Evolutionary conservation across 257 asterid genomes (phyloP).

Genomic region (Scutellaria minor): DNA sequence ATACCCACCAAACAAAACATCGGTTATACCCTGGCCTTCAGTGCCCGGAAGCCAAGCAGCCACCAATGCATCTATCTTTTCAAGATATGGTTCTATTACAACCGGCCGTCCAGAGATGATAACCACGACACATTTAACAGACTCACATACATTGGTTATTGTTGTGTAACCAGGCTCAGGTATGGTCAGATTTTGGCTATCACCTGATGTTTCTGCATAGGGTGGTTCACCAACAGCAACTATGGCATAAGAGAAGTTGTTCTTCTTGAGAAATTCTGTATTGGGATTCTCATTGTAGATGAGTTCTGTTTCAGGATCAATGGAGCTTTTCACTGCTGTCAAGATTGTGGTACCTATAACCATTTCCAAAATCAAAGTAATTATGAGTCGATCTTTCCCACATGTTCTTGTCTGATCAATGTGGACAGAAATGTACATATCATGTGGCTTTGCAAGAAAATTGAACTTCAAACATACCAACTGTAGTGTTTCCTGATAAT

Average conservation of each 20-base stretch:
- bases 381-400: not conserved
- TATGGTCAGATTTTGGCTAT: constrained; percentile 50
- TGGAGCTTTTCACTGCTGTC: constrained; percentile 44
- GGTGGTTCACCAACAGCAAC: constrained; percentile 68
- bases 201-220: constrained; percentile 56
- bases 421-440: not conserved
- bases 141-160: constrained; percentile 47
- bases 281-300: constrained; percentile 49
- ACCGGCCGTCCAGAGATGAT: constrained; percentile 62
- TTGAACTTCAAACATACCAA: constrained; percentile 37
- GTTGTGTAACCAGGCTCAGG: constrained; percentile 47
- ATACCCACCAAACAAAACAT: constrained; percentile 58
- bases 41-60: constrained; percentile 78
- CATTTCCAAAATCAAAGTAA: not conserved
- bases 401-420: not conserved
- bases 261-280: constrained; percentile 38
- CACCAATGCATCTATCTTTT: constrained; percentile 53
- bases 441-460: constrained; percentile 1
- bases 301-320: constrained; percentile 51
- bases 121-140: constrained; percentile 53
- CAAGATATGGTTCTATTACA: constrained; percentile 56
- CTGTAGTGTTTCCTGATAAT: constrained; percentile 45
- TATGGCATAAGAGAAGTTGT: constrained; percentile 57
- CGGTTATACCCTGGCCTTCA: constrained; percentile 64
- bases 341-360: constrained; percentile 60